Percentiles rank a stretch among this genome's conserved stretches.
Evolutionary conservation across 768 basidiomycete species (phyloP).

Genomic region (Tylopilus sp.): DNA sequence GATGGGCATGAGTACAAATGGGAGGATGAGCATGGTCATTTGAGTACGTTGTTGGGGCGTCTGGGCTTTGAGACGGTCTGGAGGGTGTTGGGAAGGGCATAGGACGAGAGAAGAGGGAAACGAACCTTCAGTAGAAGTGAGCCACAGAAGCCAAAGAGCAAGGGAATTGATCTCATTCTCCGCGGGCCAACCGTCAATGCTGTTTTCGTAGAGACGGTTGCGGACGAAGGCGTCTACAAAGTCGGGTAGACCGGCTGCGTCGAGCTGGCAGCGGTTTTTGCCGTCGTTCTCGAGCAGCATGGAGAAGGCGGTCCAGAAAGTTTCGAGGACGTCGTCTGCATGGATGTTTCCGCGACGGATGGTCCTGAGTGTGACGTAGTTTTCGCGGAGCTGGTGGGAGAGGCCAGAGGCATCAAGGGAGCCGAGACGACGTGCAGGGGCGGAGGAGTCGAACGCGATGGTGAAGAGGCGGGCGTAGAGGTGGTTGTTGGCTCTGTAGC

Average conservation of each 20-base stretch:
- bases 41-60: constrained; percentile 25
- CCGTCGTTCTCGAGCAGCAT: constrained; percentile 70
- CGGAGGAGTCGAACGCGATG: constrained; percentile 52
- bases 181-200: constrained; percentile 52
- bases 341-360: constrained; percentile 33
- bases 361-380: constrained; percentile 29
- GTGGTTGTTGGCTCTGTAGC: constrained; percentile 16
- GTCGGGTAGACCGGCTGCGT: constrained; percentile 44
- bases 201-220: constrained; percentile 42
- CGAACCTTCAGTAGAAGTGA: constrained; percentile 50
- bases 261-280: constrained; percentile 55
- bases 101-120: constrained; percentile 1
- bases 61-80: constrained; percentile 30
- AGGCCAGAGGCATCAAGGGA: constrained; percentile 36
- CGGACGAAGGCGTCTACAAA: constrained; percentile 47
- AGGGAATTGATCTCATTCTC: constrained; percentile 49
- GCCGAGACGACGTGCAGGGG: constrained; percentile 50
- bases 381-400: constrained; percentile 39
- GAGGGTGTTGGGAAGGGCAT: constrained; percentile 16
- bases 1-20: constrained; percentile 47
- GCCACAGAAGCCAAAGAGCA: constrained; percentile 64
- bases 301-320: constrained; percentile 47
- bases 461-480: constrained; percentile 56
- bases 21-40: constrained; percentile 36
- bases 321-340: constrained; percentile 27